phyloP scores from a whole-genome alignment of 495 filamentous ascomycete genomes.

The Choiromyces venosus region DNA sequence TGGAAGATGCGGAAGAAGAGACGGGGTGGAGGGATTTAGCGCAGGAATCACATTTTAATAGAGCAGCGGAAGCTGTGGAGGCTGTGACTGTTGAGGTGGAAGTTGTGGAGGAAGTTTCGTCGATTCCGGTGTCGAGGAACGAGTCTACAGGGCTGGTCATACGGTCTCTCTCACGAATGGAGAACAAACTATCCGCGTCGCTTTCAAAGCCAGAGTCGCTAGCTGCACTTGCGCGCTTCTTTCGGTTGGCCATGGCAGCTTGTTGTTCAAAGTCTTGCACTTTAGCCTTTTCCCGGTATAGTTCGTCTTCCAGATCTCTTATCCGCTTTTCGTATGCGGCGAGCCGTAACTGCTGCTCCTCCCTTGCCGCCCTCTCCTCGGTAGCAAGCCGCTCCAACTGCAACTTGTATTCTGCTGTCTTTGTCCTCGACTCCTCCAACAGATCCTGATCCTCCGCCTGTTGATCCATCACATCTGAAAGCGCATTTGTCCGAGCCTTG shows the following conservation, averaged over 20 bases:
- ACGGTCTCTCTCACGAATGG: constrained; percentile 18
- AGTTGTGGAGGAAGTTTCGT: constrained; percentile 6
- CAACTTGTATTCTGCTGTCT: constrained; percentile 29
- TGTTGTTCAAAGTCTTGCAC: constrained; percentile 23
- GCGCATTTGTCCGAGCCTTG: constrained; percentile 29
- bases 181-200: constrained; percentile 38
- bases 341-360: constrained; percentile 26
- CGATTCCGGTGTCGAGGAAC: constrained; percentile 25
- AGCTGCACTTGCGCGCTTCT: constrained; percentile 31
- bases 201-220: constrained; percentile 39
- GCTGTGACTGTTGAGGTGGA: constrained; percentile 14
- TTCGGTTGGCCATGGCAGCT: background rate
- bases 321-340: constrained; percentile 34
- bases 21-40: constrained; percentile 14
- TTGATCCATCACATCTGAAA: constrained; percentile 25
- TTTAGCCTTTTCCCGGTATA: constrained; percentile 21
- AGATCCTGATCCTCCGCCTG: constrained; percentile 26
- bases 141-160: constrained; percentile 31
- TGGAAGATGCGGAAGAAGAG: background rate
- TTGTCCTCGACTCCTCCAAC: constrained; percentile 22
- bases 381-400: constrained; percentile 33
- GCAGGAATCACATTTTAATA: constrained; percentile 15
- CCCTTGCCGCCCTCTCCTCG: constrained; percentile 20
- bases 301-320: constrained; percentile 26
- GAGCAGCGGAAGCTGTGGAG: constrained; percentile 7